Percentiles rank a stretch among this genome's conserved stretches.
These are phyloP conservation scores for Zhuliangozyma parablackwelliae DNA, from an alignment of 1,139 yeast genomes.

Conservation along the genomic window DNA sequence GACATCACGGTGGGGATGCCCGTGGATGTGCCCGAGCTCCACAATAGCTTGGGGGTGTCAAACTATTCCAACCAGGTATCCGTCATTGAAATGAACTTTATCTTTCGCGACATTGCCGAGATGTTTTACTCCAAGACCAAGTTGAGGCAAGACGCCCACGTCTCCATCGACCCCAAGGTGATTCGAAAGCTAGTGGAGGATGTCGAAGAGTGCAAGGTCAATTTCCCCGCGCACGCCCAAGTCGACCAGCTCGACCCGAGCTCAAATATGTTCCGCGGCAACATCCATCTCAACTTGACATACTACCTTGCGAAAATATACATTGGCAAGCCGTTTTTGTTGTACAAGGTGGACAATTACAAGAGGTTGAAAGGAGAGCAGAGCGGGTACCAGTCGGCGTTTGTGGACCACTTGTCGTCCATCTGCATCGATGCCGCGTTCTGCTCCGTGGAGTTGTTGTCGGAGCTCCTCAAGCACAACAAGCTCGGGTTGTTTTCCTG, in stretches of 20 bases:
- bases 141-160: slow-evolving; percentile 5
- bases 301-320: slow-evolving; percentile 16
- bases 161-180: slow-evolving; percentile 11
- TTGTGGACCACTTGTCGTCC: slow-evolving; percentile 15
- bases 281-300: slow-evolving; percentile 13
- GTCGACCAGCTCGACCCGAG: slow-evolving; percentile 9
- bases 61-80: slow-evolving; percentile 13
- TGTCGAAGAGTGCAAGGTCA: slow-evolving; percentile 10
- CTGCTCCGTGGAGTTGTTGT: slow-evolving; percentile 13
- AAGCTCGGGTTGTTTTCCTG: slow-evolving; percentile 16
- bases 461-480: slow-evolving; percentile 12
- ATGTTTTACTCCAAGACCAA: slow-evolving; percentile 6
- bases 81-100: slow-evolving; percentile 11
- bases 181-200: slow-evolving; percentile 12
- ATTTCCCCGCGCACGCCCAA: slow-evolving; percentile 11
- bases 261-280: slow-evolving; percentile 10
- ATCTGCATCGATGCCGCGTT: slow-evolving; percentile 18
- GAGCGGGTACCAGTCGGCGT: slow-evolving; percentile 11
- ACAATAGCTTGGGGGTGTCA: slow-evolving; percentile 11
- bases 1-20: slow-evolving; percentile 14
- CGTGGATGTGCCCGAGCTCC: slow-evolving; percentile 7
- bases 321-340: slow-evolving; percentile 16
- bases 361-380: slow-evolving; percentile 3
- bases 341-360: slow-evolving; percentile 15
- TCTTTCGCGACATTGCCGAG: slow-evolving; percentile 13